Evolutionary conservation across 2,329 filamentous ascomycete species (phyloP).

Genomic region (Neoarthrinium moseri): DNA sequence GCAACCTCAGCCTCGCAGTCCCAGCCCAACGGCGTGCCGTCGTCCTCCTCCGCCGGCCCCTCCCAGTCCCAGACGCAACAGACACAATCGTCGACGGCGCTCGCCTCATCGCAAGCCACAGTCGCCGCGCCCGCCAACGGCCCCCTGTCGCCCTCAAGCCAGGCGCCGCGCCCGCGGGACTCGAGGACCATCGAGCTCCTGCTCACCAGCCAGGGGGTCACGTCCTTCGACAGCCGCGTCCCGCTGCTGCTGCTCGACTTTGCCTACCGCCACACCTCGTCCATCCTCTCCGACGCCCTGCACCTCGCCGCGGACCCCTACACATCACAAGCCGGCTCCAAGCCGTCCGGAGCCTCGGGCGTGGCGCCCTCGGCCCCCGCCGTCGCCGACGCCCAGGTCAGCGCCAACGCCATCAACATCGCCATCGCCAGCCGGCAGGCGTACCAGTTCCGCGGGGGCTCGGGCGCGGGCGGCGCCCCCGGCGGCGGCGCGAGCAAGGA

Average conservation of each 20-base stretch:
- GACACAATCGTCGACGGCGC: constrained; percentile 31
- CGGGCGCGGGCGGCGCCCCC: constrained; percentile 38
- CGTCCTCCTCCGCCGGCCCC: constrained; percentile 31
- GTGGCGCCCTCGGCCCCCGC: constrained; percentile 46
- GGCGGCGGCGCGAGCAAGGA: constrained; percentile 65
- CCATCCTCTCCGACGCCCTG: constrained; percentile 68
- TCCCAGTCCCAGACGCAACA: constrained; percentile 25
- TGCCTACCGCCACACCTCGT: constrained; percentile 77
- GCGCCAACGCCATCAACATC: constrained; percentile 67
- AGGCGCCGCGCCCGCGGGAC: constrained; percentile 68
- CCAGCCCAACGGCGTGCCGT: constrained; percentile 53
- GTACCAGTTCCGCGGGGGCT: constrained; percentile 64
- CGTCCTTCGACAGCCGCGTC: constrained; percentile 78
- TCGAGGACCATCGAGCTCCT: constrained; percentile 77
- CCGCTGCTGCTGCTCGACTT: constrained; percentile 83
- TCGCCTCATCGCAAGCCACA: constrained; percentile 21
- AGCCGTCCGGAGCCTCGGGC: constrained; percentile 48
- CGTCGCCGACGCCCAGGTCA: constrained; percentile 55
- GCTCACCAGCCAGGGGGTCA: constrained; percentile 75
- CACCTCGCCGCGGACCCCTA: constrained; percentile 70
- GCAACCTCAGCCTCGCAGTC: constrained; percentile 28
- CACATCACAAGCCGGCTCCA: constrained; percentile 53
- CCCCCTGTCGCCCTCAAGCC: constrained; percentile 28
- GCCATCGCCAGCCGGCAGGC: constrained; percentile 68
- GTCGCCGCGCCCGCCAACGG: constrained; percentile 17